Conservation (phyloP, 257 asterid species). For the Plantago elongata region DNA sequence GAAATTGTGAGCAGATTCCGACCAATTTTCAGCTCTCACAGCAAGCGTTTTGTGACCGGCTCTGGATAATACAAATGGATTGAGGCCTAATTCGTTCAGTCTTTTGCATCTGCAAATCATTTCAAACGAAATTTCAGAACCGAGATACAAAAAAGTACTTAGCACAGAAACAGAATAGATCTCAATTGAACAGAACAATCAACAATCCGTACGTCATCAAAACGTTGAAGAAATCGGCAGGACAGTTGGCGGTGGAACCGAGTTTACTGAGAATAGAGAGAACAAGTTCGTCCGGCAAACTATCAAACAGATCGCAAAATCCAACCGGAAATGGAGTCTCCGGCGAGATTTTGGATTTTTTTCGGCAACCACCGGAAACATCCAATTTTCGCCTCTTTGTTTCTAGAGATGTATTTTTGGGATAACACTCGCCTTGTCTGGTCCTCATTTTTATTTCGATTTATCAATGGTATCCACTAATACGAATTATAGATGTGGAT, state of each 20-base stretch:
- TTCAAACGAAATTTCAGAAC: neutral
- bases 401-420: slow-evolving; percentile 26
- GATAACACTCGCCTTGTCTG: slow-evolving; percentile 48
- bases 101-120: slow-evolving; percentile 63
- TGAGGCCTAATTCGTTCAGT: slow-evolving; percentile 49
- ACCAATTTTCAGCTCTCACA: slow-evolving; percentile 63
- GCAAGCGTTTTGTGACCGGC: slow-evolving; percentile 51
- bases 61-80: slow-evolving; percentile 53
- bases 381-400: neutral
- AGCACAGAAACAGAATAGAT: neutral
- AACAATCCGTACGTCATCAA: slow-evolving; percentile 51
- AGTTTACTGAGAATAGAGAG: slow-evolving; percentile 64
- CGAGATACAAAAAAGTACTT: neutral
- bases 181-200: neutral
- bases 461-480: too few species aligned
- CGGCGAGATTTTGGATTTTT: slow-evolving; percentile 29
- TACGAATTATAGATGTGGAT: too few species aligned
- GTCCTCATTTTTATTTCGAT: slow-evolving; percentile 38
- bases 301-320: slow-evolving; percentile 47
- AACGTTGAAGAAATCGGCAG: slow-evolving; percentile 68
- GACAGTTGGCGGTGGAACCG: slow-evolving; percentile 53
- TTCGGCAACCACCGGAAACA: slow-evolving; percentile 20
- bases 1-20: slow-evolving; percentile 72
- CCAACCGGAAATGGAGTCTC: slow-evolving; percentile 19
- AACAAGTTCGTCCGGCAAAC: slow-evolving; percentile 75